Base-by-base conservation (phyloP, 495 filamentous ascomycete genomes). In the Parathielavia hyrcaniae region DNA sequence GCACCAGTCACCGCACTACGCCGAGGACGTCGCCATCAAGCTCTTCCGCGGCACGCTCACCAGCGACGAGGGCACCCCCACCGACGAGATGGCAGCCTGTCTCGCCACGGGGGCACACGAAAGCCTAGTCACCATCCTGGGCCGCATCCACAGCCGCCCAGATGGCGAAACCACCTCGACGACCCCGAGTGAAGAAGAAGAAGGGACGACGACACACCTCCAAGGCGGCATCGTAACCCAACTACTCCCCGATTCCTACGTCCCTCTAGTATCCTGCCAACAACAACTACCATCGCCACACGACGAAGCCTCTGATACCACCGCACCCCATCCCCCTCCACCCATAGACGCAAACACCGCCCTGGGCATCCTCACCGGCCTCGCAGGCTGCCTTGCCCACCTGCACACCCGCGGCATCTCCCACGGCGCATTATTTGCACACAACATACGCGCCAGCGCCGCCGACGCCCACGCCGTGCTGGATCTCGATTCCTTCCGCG, bases 11-110 rank as follows among this genome's bases (percentile, higher is more conserved):
- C 55, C 56, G 6, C 46, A 52, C 10, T 69, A 63, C 30, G 61
- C 59, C 13, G 69, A 72, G 40, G 67, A 74, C 19, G 75, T 79
- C 7, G 75, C 75, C 16, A 65, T 79, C 61, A 77, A 77, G 53
- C 57, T 79, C 12, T 79, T 77, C 61, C 71, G 67, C 38, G 74
- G 72, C 32, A 60, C 61, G 8, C 62, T 73, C 13, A 71, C 71
- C 7, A 72, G 65, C 50, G 47, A 52, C 32, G 73, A 76, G 50
- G 74, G 76, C 32, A 69, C 68, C 12, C 73, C 75, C 0, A 63
- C 64, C 14, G 75, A 78, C 52, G 77, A 77, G 61, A 70, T 78
- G 71, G 61, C 67, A 10, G 72, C 73, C 5, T 73, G 67, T 51
- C 61, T 75, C 56, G 65, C 68, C 2, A 75, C 75, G 8, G 75